These are phyloP conservation scores for Leptodontidium sp. DNA, from an alignment of 2,329 filamentous ascomycete species.

Conservation along the genomic window DNA sequence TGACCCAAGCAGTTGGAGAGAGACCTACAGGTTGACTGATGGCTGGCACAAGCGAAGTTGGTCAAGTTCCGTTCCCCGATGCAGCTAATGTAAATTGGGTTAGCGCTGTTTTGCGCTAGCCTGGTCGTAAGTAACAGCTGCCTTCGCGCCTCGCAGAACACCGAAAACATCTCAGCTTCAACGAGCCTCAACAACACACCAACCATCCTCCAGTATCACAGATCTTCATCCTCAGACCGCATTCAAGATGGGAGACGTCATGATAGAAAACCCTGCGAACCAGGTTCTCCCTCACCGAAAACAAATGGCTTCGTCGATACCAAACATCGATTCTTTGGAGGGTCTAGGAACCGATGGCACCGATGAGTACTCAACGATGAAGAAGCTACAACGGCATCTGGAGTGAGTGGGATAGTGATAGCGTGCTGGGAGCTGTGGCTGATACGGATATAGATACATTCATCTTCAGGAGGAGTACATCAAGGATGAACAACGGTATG, in stretches of 20 bases:
- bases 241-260: conserved; percentile 80
- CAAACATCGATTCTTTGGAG: conserved; percentile 90
- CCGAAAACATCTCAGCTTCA: conserved; percentile 13
- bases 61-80: conserved; percentile 18
- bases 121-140: conserved; percentile 25
- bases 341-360: conserved; percentile 80
- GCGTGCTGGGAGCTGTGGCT: conserved; percentile 35
- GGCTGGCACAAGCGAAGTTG: conserved; percentile 25
- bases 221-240: not conserved
- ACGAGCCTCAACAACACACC: conserved; percentile 9
- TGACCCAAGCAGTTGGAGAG: conserved; percentile 9
- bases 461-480: conserved; percentile 99
- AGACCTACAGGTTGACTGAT: conserved; percentile 1
- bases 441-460: conserved; percentile 71
- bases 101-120: conserved; percentile 18
- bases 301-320: conserved; percentile 79
- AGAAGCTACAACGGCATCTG: conserved; percentile 94
- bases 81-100: conserved; percentile 11
- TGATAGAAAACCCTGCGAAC: conserved; percentile 82
- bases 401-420: conserved; percentile 67
- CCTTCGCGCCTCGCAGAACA: conserved; percentile 28
- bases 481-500: conserved; percentile 96
- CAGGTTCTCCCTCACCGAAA: conserved; percentile 82
- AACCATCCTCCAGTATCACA: conserved; percentile 10
- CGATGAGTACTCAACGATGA: conserved; percentile 94